Percentiles rank a stretch among this genome's conserved stretches.
Evolutionary conservation across 345 rosid species (phyloP).

Genomic region (Syzygium jambos): DNA sequence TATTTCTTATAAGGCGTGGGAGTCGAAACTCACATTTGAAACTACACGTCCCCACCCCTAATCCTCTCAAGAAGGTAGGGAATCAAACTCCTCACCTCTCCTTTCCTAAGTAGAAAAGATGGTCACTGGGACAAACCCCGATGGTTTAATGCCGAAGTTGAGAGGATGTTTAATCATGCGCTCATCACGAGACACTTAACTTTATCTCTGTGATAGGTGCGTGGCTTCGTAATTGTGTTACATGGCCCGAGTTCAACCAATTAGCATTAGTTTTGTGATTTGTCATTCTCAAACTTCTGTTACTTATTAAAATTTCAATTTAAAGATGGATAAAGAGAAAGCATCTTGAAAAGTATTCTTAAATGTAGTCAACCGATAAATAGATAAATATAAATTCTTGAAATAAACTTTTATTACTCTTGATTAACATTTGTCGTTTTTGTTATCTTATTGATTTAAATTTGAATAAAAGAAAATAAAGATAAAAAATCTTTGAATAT

Average conservation of each 20-base stretch:
- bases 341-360: neutral
- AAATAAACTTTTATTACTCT: neutral
- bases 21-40: too few relatives aligned
- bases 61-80: too few relatives aligned
- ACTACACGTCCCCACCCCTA: too few relatives aligned
- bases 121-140: too few relatives aligned
- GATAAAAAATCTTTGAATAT: neutral
- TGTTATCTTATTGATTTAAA: neutral
- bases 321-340: neutral
- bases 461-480: neutral
- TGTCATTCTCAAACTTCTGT: too few relatives aligned
- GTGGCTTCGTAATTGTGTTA: neutral
- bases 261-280: neutral
- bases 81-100: too few relatives aligned
- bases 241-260: neutral
- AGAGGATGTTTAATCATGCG: neutral
- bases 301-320: too few relatives aligned
- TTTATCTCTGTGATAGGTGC: neutral
- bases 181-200: neutral
- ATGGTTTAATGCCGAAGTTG: neutral
- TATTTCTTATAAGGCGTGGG: too few relatives aligned
- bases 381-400: neutral
- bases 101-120: too few relatives aligned
- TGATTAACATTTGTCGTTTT: neutral
- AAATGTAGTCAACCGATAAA: neutral